Base-by-base conservation (phyloP, 2,329 filamentous ascomycete species). In the Calcarisporium arbuscula region DNA sequence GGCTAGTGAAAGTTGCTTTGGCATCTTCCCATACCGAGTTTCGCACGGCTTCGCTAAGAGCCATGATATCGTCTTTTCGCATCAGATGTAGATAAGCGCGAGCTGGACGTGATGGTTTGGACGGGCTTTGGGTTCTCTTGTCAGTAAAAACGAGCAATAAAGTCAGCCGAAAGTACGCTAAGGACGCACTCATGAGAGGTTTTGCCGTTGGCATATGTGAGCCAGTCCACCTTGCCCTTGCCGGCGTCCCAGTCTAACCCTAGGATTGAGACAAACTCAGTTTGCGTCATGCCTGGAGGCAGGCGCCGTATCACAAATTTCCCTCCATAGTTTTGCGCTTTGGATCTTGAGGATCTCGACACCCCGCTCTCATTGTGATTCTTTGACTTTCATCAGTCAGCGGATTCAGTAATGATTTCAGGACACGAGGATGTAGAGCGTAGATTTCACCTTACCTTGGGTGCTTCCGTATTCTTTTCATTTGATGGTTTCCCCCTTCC, bases 221-320 rank as follows among this genome's bases (percentile, higher is more conserved):
- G 69, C 85, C 86, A 95, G 56, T 94, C 89, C 10, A 94, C 77
- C 54, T 81, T 92, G 20, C 86, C 87, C 30, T 74, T 75, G n/a
- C 84, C 85, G 4, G 74, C 50, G 50, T 80, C 84, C 90, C 90
- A 96, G 31, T 88, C 82, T 2, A 80, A 72, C 5, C 88, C 89
- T 10, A 95, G 57, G 8, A 79, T 70, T 11, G 65, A 59, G 49
- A 80, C 68, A 43, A 94, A 90, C 51, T 98, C 92, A 1, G 71
- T 60, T 51, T 85, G 75, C 0, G 85, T 94, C 56, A 98, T 70
- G 8, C 83, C 86, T 2, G 92, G 89, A 8, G 92, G 86, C 5
- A 98, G 73, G 38, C 90, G 77, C 34, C 94, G 80, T 35, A 95
- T 70, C 17, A 94, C 70, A 10, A 95, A 72, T 67, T 96, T 96